Base-by-base conservation (phyloP, 2,329 filamentous ascomycete species). In the Venturiaceae sp. region DNA sequence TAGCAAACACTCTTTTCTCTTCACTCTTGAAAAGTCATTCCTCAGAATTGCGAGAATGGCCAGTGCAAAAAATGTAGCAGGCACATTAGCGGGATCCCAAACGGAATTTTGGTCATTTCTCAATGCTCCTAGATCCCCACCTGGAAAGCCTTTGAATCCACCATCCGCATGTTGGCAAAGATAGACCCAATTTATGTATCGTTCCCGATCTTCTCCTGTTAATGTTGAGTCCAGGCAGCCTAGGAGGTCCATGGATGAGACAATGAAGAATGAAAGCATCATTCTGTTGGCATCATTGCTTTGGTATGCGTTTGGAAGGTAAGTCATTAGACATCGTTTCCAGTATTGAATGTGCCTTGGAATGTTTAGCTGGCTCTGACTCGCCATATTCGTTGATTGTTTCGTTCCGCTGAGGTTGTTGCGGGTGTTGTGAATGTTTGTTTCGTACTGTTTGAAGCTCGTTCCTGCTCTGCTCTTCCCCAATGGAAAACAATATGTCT, bases 201-300 rank as follows among this genome's bases (percentile, higher is more conserved):
- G 77, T 61, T 74, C 67, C 57, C 82, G 74, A 64, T 86, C 83
- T 44, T 77, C 74, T 2, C 69, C 63, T 2, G 77, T 77, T 21
- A 84, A 77, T 47, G 80, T 77, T 54, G 76, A 14, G 5, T 82
- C 72, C 39, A 90, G 76, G 1, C 80, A 79, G 13, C 82, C 84
- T 32, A 99, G 83, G 1, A 97, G 75, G 68, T 96, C 90, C 53
- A 96, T 80, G 1, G 90, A 90, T 7, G 90, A 87, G 66, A 97
- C 76, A 64, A 87, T 92, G 77, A 99, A 96, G 77, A 87, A 95
- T 64, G 85, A 91, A 58, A 97, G 83, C 5, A 87, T 88, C 77
- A 97, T 87, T 66, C 94, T 91, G 66, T 87, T 92, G 64, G 90
- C 90, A 75, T 99, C 94, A 71, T 88, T 94, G 69, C 85, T 80